phyloP scores from a whole-genome alignment of 2,329 filamentous ascomycete species.

The Allantophomopsis lycopodina region DNA sequence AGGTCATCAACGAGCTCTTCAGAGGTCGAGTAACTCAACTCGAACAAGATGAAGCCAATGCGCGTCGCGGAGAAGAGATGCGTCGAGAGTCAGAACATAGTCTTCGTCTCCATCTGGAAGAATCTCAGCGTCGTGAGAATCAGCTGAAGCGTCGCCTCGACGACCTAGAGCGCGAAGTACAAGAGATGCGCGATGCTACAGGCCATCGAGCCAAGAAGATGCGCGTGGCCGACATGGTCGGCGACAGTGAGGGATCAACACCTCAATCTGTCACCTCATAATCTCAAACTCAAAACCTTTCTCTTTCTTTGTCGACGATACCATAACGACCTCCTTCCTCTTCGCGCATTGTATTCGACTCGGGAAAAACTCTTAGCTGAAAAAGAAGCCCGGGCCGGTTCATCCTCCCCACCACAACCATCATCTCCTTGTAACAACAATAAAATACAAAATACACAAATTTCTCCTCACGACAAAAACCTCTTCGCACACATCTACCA shows the following conservation, averaged over 20 bases:
- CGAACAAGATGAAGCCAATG: constrained; percentile 60
- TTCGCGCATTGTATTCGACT: too few relatives aligned
- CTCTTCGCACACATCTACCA: too few relatives aligned
- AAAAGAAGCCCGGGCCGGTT: too few relatives aligned
- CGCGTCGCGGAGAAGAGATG: constrained; percentile 46
- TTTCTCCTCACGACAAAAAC: too few relatives aligned
- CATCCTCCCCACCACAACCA: too few relatives aligned
- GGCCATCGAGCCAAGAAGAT: constrained; percentile 39
- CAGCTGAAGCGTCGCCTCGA: constrained; percentile 72
- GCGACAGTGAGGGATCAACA: constrained; percentile 14
- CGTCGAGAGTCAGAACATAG: constrained; percentile 37
- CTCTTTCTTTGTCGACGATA: constrained; percentile 3
- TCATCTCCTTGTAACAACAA: too few relatives aligned
- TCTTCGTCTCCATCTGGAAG: constrained; percentile 54
- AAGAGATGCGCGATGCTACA: constrained; percentile 25
- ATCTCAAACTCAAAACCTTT: not conserved
- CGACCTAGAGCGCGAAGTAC: constrained; percentile 50
- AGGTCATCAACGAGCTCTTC: constrained; percentile 84
- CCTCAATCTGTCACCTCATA: constrained; percentile 2
- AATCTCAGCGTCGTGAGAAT: constrained; percentile 66
- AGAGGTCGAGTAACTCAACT: constrained; percentile 61
- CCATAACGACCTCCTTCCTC: not conserved
- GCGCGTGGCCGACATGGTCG: constrained; percentile 33
- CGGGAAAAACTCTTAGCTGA: too few relatives aligned
- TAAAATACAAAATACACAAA: too few relatives aligned